Evolutionary conservation across 257 asterid species (phyloP), one percentile per base, ranked within the genome.

Genomic region (Mentha longifolia): DNA sequence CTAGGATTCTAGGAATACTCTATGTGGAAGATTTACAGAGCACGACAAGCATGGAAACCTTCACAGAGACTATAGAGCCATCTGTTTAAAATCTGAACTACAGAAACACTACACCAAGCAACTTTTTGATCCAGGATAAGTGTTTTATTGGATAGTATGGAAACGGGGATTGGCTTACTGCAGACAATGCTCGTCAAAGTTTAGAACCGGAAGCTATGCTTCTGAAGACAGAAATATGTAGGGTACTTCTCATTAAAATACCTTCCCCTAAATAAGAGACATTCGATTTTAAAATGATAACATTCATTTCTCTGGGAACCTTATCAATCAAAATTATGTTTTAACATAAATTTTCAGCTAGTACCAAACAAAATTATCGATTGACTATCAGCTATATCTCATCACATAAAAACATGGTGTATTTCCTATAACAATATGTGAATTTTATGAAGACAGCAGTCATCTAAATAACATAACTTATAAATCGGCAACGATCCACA

Each of bases 41-140:
- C 28, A 35, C 16, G 50, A 64, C 52, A 59, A 51, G 66, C 56
- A 35, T 41, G 57, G 37, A 16, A 19, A 60, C 55, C 22, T 54
- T 43, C 25, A 19, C 16, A 33, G 39, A 5, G 8, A 28, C 39
- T 35, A 35, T 46, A 39, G 30, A n/a, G 46, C 61, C 47, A 60
- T 3, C 28, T 47, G 12, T 54, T 9, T 12, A 10, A 41, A 51
- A 52, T 33, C 9, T 22, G 11, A 8, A 69, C 20, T 51, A 65
- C 30, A 51, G 35, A 50, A 25, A 28, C 60, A 50, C 71, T 57
- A 19, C 9, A n/a, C 5, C 13, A 30, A 59, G 58, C 9, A 41
- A 46, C 15, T 35, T 55, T n/a, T 41, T n/a, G 8, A 58, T 52
- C 50, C 65, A 13, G 15, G n/a, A 42, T 35, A 13, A 13, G 10